These are phyloP conservation scores for Senecio squalidus DNA, from an alignment of 140 eudicot genomes.

Conservation along the genomic window DNA sequence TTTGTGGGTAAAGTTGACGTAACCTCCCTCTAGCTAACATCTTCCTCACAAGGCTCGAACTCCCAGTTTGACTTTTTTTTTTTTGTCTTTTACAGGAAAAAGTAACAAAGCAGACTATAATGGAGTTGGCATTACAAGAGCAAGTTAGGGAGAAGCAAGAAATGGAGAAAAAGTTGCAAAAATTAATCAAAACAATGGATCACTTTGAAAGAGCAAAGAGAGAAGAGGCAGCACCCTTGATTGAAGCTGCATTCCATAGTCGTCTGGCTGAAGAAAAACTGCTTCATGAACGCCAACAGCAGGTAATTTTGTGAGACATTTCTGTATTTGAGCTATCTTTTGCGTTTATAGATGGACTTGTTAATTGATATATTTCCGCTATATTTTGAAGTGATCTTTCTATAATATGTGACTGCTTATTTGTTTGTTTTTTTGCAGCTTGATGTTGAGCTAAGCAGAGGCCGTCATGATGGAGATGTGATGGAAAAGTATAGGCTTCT, in stretches of 20 bases:
- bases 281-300: conserved; percentile 65
- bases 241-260: conserved; percentile 66
- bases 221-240: conserved; percentile 74
- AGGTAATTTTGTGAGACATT: background rate
- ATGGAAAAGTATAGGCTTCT: conserved; percentile 62
- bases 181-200: conserved; percentile 70
- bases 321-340: background rate
- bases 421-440: conserved; percentile 29
- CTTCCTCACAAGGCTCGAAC: background rate
- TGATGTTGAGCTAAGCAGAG: conserved; percentile 67
- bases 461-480: conserved; percentile 64
- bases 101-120: conserved; percentile 45
- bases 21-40: background rate
- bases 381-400: no score
- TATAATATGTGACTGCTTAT: background rate
- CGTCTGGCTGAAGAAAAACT: conserved; percentile 53
- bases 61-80: background rate
- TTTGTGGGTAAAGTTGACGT: background rate
- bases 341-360: background rate
- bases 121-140: conserved; percentile 61
- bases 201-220: conserved; percentile 76
- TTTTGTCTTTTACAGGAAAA: conserved; percentile 43
- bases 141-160: conserved; percentile 70
- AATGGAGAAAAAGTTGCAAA: conserved; percentile 76
- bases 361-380: background rate